Conservation (phyloP, 2,329 filamentous ascomycete genomes). For the Hymenoscyphus albidus region DNA sequence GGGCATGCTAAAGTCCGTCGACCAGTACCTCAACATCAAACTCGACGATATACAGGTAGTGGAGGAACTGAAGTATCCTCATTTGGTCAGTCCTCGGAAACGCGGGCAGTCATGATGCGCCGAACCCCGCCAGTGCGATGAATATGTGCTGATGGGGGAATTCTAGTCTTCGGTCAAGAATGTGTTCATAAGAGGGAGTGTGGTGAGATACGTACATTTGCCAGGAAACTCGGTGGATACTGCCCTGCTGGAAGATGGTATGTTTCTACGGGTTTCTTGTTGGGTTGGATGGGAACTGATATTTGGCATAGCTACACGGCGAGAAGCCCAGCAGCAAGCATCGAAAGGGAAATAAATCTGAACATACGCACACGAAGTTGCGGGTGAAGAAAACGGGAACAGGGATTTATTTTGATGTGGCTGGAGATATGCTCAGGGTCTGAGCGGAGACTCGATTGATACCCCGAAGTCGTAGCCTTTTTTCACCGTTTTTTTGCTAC, state of each 20-base stretch:
- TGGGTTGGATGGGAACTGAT: background rate
- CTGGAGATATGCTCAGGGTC: background rate
- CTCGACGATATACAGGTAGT: slow-evolving; percentile 91
- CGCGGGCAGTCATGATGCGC: background rate
- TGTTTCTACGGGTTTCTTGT: slow-evolving; percentile 17
- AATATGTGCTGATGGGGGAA: slow-evolving; percentile 5
- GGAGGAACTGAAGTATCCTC: slow-evolving; percentile 91
- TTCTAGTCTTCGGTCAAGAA: slow-evolving; percentile 66
- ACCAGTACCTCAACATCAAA: slow-evolving; percentile 99
- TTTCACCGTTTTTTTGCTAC: background rate
- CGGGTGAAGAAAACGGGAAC: background rate
- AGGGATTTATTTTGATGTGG: background rate
- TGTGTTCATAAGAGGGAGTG: slow-evolving; percentile 71
- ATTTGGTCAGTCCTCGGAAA: slow-evolving; percentile 58
- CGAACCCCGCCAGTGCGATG: background rate
- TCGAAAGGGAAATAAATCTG: slow-evolving; percentile 43
- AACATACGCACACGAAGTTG: background rate
- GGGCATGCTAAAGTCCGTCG: slow-evolving; percentile 92
- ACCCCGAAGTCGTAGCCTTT: background rate
- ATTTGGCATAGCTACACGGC: slow-evolving; percentile 24
- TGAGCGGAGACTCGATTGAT: background rate
- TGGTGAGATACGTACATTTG: slow-evolving; percentile 70
- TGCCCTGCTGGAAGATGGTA: slow-evolving; percentile 67
- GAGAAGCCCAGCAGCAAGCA: slow-evolving; percentile 48
- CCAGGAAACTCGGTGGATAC: slow-evolving; percentile 66